phyloP scores from a whole-genome alignment of 148 eudicot genomes.

The Pouteria glomerata region DNA sequence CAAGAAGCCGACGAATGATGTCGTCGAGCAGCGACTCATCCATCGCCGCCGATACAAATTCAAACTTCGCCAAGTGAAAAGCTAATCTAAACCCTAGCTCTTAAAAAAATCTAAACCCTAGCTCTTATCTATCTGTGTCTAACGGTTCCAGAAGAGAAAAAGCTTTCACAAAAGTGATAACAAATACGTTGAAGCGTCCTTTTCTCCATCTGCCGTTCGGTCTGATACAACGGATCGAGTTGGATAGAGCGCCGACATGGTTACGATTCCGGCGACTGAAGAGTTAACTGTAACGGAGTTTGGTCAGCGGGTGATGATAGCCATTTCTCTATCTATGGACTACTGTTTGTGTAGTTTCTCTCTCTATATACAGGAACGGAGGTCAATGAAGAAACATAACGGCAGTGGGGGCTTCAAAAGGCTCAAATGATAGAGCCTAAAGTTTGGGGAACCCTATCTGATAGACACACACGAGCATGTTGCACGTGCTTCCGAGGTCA shows the following conservation, averaged over 20 bases:
- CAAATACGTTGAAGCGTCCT: neutral
- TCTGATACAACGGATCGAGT: neutral
- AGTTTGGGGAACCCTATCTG: too few species aligned
- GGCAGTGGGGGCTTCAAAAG: too few species aligned
- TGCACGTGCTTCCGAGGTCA: too few species aligned
- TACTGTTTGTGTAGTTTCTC: too few species aligned
- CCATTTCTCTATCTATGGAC: too few species aligned
- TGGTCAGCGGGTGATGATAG: too few species aligned
- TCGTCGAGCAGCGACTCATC: constrained; percentile 54
- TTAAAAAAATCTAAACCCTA: constrained; percentile 14
- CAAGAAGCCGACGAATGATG: constrained; percentile 49
- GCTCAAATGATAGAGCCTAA: too few species aligned
- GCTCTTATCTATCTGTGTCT: neutral
- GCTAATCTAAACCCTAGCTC: too few species aligned
- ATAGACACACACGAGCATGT: too few species aligned
- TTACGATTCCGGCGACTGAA: neutral
- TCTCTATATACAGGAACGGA: too few species aligned
- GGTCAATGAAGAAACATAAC: too few species aligned
- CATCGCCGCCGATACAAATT: constrained; percentile 31
- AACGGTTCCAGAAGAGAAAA: neutral
- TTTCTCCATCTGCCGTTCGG: neutral
- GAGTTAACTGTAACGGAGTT: constrained; percentile 4
- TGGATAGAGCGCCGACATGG: neutral
- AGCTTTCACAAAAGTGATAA: neutral
- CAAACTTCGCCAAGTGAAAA: neutral